Evolutionary conservation across 1,284 basidiomycete genomes (phyloP), one percentile per base, ranked within the genome.

Genomic region (Pyrrhoderma lamaoense): DNA sequence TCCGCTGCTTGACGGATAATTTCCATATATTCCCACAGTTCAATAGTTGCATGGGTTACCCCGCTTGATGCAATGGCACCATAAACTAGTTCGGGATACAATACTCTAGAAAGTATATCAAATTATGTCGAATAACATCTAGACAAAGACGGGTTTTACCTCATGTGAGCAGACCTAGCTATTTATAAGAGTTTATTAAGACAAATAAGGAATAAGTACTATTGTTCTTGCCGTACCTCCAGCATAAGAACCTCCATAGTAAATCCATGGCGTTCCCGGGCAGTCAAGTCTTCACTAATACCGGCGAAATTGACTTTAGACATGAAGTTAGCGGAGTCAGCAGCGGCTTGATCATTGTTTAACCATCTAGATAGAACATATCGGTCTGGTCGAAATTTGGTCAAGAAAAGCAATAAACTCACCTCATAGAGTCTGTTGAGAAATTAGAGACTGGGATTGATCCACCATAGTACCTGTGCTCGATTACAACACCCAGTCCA

Each of bases 321-420:
- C 75, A 97, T 92, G 64, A 98, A 97, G 65, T 88, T 79, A 1
- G 92, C 93, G 44, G 88, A 91, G 69, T 99, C 95, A n/a, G 90
- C 85, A 0, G 91, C 79, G 1, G 92, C 77, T 65, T 97, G 93
- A 19, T 79, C 84, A 57, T 96, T 96, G 64, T 85, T 90, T 47
- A 98, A 73, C 79, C 87, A 93, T 27, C 86, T 84, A 48, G 51
- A 42, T 64, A 57, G 5, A 50, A 58, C 43, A 50, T 58, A 19
- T 53, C 47, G n/a, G n/a, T 9, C 59, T 31, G 35, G 57, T 58
- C 39, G 53, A 34, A 54, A 36, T n/a, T 36, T n/a, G 19, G 2
- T 2, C 14, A 50, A 54, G 44, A 50, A 25, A 2, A 22, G 11
- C 8, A n/a, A 34, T 21, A 8, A 27, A 50, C 56, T 42, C 58